Evolutionary conservation across 1,284 basidiomycete genomes (phyloP), one percentile per base, ranked within the genome.

Genomic region (Phenoliferia sp.): DNA sequence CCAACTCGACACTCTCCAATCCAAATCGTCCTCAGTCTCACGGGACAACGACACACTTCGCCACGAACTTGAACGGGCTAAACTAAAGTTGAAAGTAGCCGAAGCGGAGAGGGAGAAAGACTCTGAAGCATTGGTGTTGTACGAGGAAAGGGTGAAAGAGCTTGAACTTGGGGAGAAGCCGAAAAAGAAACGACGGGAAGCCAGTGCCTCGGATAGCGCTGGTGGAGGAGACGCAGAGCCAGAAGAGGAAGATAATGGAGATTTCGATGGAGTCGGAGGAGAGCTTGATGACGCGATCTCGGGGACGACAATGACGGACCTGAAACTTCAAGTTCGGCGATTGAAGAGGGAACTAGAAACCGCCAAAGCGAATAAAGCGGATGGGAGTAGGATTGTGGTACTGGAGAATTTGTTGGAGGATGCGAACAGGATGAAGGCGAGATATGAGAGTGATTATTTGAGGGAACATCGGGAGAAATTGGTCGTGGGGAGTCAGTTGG

Each of bases 381-480:
- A 92, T 74, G 65, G 48, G 22, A 89, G 88, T 68, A 84, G 87
- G 29, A 80, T 93, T 3, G 78, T 92, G 17, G 90, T 95, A 9
- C 82, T 97, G 48, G 92, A 97, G 80, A 94, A 92, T 73, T 80
- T 96, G 67, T 82, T 98, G 61, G 90, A 93, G 62, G 94, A 97
- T 75, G 89, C 93, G 39, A 92, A 90, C 72, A 84, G 89, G 70
- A 89, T 92, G 86, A 94, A 95, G 81, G 83, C 86, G 44, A 84
- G 91, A 33, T 97, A 97, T 75, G 93, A 97, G 79, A 81, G 83
- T 17, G 94, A 97, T 77, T 96, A 94, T 77, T 82, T 97, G 15
- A 84, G 86, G 3, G 88, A 89, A 32, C 92, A 94, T 78, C 83
- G 91, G 32, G 89, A 90, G 79, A 90, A 89, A 77, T 83, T 96